phyloP scores from a whole-genome alignment of 2,329 filamentous ascomycete genomes.

The Dactylellina sp. region DNA sequence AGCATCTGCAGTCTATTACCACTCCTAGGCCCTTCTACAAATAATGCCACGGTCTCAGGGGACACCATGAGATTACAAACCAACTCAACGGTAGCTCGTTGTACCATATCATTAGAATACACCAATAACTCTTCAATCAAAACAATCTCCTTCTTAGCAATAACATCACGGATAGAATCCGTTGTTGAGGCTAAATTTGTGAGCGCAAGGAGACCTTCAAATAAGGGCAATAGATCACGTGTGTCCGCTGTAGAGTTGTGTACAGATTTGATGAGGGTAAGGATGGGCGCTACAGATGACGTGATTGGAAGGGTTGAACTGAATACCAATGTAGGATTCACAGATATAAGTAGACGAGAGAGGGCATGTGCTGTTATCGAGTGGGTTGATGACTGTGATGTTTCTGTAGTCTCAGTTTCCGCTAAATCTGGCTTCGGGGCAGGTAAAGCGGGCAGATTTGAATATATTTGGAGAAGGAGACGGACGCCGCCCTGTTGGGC shows the following conservation, averaged over 20 bases:
- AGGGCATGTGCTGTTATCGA: slow-evolving; percentile 81
- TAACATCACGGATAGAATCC: slow-evolving; percentile 70
- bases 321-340: slow-evolving; percentile 86
- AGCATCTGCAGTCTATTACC: slow-evolving; percentile 81
- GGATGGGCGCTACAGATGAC: slow-evolving; percentile 84
- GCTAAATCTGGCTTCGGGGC: slow-evolving; percentile 59
- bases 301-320: slow-evolving; percentile 78
- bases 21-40: slow-evolving; percentile 70
- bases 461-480: slow-evolving; percentile 78
- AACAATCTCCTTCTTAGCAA: slow-evolving; percentile 79
- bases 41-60: slow-evolving; percentile 75
- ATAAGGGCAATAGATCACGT: slow-evolving; percentile 85
- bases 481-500: slow-evolving; percentile 95
- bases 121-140: slow-evolving; percentile 86
- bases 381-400: slow-evolving; percentile 59
- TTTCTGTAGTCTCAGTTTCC: slow-evolving; percentile 61
- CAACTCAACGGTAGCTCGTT: slow-evolving; percentile 86
- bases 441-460: slow-evolving; percentile 40
- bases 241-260: slow-evolving; percentile 72
- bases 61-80: slow-evolving; percentile 88
- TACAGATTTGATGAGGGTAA: slow-evolving; percentile 73
- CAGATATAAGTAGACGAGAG: slow-evolving; percentile 85
- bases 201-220: slow-evolving; percentile 89
- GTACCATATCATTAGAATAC: slow-evolving; percentile 78
- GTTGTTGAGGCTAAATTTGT: slow-evolving; percentile 85